Percentiles rank a stretch among this genome's conserved stretches.
phyloP scores from a whole-genome alignment of 73 alveolate genomes.

The Symbiodinium pilosum region DNA sequence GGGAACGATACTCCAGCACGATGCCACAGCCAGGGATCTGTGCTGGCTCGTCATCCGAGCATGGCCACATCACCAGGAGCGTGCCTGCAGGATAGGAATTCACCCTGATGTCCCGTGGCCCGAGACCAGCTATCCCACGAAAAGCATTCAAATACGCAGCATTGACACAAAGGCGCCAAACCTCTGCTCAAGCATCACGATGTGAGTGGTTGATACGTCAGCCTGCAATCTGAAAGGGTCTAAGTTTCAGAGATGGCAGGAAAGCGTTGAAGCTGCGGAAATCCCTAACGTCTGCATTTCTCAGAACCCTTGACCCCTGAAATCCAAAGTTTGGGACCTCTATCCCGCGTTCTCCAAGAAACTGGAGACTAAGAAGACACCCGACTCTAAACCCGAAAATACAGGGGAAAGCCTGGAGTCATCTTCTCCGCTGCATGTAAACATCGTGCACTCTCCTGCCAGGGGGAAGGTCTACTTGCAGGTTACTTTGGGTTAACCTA shows the following conservation, averaged over 20 bases:
- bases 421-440: conserved; percentile 64
- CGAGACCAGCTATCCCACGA: too few relatives aligned
- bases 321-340: too few relatives aligned
- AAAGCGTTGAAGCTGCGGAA: not conserved
- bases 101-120: too few relatives aligned
- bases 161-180: too few relatives aligned
- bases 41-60: conserved; percentile 62
- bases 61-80: conserved; percentile 72
- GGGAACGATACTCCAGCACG: too few relatives aligned
- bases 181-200: too few relatives aligned
- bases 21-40: not conserved
- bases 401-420: conserved; percentile 55
- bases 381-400: not conserved
- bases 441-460: conserved; percentile 9
- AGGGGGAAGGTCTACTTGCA: too few relatives aligned
- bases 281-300: not conserved
- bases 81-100: not conserved
- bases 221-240: too few relatives aligned
- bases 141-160: too few relatives aligned
- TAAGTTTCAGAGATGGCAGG: not conserved
- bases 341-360: too few relatives aligned
- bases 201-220: too few relatives aligned
- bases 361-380: not conserved
- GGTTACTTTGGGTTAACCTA: too few relatives aligned
- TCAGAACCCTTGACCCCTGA: not conserved